These are phyloP conservation scores for Xylaria sp. DNA, from an alignment of 2,329 filamentous ascomycete species.

Conservation along the genomic window DNA sequence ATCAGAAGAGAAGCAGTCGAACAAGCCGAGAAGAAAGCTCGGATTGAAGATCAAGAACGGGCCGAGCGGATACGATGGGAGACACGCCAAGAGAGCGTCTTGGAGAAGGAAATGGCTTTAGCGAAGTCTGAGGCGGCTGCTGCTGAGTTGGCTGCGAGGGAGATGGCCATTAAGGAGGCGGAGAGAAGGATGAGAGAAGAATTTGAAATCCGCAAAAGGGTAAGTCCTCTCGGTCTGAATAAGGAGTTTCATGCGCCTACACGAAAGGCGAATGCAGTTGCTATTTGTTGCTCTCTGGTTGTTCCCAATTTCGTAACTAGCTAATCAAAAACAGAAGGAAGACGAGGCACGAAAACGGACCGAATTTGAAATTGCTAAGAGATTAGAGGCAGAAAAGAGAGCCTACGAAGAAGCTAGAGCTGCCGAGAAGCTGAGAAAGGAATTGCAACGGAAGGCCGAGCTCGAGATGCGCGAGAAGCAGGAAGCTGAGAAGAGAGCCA, in stretches of 20 bases:
- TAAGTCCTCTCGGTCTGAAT: not conserved
- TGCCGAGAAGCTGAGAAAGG: conserved; percentile 17
- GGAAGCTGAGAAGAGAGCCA: conserved; percentile 19
- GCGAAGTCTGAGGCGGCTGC: conserved; percentile 19
- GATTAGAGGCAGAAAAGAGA: conserved; percentile 21
- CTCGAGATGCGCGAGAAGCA: conserved; percentile 20
- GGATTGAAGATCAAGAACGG: conserved; percentile 29
- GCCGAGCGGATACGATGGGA: conserved; percentile 24
- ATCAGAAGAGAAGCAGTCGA: conserved; percentile 31
- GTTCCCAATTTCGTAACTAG: not conserved
- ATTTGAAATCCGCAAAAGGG: conserved; percentile 18
- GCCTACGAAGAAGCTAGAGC: conserved; percentile 25
- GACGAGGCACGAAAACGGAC: conserved; percentile 16
- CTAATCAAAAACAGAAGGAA: conserved; percentile 20
- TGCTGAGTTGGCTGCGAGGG: conserved; percentile 14
- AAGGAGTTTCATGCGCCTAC: not conserved
- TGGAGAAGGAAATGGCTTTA: conserved; percentile 20
- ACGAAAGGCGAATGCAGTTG: not conserved
- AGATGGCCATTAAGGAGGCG: conserved; percentile 20
- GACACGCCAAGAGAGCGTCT: conserved; percentile 25
- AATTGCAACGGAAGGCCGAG: conserved; percentile 20
- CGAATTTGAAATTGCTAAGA: conserved; percentile 18
- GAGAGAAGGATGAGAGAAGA: conserved; percentile 29
- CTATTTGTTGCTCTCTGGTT: not conserved
- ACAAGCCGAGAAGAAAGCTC: conserved; percentile 30